Conservation (phyloP, 2,329 filamentous ascomycete genomes). For the Venturia carpophila region DNA sequence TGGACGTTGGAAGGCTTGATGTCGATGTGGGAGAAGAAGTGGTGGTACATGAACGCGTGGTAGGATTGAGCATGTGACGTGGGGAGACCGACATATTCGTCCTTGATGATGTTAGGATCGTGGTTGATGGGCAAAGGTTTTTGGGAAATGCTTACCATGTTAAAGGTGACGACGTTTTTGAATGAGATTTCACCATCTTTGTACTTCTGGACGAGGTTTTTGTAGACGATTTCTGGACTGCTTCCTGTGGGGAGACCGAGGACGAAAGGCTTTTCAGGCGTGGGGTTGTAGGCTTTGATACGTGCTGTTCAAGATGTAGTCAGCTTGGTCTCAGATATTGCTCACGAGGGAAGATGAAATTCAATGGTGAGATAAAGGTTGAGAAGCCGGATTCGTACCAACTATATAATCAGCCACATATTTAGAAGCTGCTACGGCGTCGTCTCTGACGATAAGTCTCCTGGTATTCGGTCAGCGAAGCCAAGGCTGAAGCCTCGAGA, state of each 20-base stretch:
- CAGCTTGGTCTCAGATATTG: no score
- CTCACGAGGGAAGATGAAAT: no score
- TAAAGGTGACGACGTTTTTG: no score
- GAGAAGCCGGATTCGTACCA: slow-evolving; percentile 38
- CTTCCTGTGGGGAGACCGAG: no score
- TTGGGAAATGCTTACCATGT: no score
- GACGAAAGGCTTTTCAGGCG: no score
- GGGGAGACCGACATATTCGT: slow-evolving; percentile 79
- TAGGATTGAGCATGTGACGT: slow-evolving; percentile 79
- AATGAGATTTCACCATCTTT: no score
- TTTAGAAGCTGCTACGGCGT: slow-evolving; percentile 58
- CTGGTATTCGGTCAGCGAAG: slow-evolving; percentile 37
- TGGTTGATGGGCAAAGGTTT: not conserved
- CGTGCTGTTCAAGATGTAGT: no score
- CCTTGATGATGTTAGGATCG: slow-evolving; percentile 62
- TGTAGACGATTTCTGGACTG: no score
- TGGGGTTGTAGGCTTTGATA: no score
- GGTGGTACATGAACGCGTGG: slow-evolving; percentile 88
- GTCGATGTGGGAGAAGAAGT: slow-evolving; percentile 82
- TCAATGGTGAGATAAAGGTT: no score
- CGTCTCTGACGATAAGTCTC: slow-evolving; percentile 77
- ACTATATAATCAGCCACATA: slow-evolving; percentile 80
- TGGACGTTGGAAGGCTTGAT: slow-evolving; percentile 75
- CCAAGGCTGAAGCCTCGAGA: not conserved
- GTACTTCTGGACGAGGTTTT: no score